Conservation (phyloP, 169 alveolate genomes). For the Cyclospora cayetanensis region DNA sequence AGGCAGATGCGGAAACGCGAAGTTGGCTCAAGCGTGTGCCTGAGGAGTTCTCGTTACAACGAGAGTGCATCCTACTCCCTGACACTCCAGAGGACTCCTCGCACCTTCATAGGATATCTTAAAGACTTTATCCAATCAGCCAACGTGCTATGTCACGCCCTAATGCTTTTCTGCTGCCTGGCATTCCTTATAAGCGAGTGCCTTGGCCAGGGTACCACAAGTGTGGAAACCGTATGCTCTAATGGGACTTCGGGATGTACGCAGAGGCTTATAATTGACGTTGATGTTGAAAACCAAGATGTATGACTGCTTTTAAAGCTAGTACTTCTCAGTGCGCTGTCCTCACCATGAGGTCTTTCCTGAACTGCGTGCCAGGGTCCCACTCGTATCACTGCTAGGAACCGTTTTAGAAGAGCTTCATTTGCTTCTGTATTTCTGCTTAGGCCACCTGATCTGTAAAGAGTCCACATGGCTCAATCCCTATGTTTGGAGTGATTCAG, state of each 20-base stretch:
- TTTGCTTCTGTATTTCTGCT: not conserved
- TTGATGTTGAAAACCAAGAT: constrained; percentile 43
- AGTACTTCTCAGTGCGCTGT: not conserved
- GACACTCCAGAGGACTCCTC: too few species aligned
- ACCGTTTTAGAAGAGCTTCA: not conserved
- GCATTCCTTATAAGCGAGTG: constrained; percentile 1
- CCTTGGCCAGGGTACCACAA: constrained; percentile 48
- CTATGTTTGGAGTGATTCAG: constrained; percentile 7
- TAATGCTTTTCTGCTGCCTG: not conserved
- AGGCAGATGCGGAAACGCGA: too few species aligned
- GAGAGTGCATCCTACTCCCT: too few species aligned
- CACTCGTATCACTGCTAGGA: too few species aligned
- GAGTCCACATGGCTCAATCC: not conserved
- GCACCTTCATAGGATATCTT: too few species aligned
- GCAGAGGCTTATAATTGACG: constrained; percentile 38
- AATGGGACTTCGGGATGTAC: constrained; percentile 24
- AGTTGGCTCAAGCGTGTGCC: too few species aligned
- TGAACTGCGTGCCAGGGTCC: not conserved
- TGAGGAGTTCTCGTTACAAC: too few species aligned
- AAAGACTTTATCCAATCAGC: too few species aligned
- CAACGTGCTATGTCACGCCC: too few species aligned
- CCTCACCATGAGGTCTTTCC: not conserved
- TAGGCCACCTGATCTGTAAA: not conserved
- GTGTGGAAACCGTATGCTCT: constrained; percentile 48
- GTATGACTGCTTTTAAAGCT: not conserved